These are phyloP conservation scores for Trametes sp. DNA, from an alignment of 1,284 basidiomycete genomes.

Conservation along the genomic window DNA sequence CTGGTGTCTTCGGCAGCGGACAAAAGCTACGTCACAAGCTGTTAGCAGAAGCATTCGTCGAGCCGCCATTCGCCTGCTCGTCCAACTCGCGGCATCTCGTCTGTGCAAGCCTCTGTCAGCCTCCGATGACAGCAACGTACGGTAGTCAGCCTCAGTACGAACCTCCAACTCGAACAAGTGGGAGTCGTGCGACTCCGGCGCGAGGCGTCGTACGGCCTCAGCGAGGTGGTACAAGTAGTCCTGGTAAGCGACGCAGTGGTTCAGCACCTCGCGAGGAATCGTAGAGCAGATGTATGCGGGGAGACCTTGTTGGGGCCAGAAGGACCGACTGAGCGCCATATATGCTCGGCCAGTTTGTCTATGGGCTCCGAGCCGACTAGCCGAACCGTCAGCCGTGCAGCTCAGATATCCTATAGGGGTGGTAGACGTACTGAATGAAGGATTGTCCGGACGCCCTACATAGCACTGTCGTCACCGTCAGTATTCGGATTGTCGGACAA, in stretches of 20 bases:
- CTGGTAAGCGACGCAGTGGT: constrained; percentile 29
- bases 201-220: constrained; percentile 70
- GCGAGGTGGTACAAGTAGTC: constrained; percentile 84
- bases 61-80: constrained; percentile 7
- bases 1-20: no score
- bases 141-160: constrained; percentile 30
- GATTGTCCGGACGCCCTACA: constrained; percentile 80
- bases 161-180: constrained; percentile 83
- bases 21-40: not conserved
- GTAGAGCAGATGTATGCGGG: no score
- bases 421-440: constrained; percentile 70
- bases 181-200: constrained; percentile 77
- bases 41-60: no score
- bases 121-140: no score
- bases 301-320: constrained; percentile 84
- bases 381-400: not conserved
- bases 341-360: constrained; percentile 68
- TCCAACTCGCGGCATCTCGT: constrained; percentile 43
- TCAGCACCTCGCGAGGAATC: constrained; percentile 36
- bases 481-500: constrained; percentile 39
- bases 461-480: constrained; percentile 56
- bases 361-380: constrained; percentile 83
- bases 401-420: no score
- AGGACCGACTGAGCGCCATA: constrained; percentile 80
- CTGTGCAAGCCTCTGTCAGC: constrained; percentile 27